Percentiles rank a stretch among this genome's conserved stretches.
Conservation (phyloP, 768 basidiomycete species). For the Melanogaster broomeanus region DNA sequence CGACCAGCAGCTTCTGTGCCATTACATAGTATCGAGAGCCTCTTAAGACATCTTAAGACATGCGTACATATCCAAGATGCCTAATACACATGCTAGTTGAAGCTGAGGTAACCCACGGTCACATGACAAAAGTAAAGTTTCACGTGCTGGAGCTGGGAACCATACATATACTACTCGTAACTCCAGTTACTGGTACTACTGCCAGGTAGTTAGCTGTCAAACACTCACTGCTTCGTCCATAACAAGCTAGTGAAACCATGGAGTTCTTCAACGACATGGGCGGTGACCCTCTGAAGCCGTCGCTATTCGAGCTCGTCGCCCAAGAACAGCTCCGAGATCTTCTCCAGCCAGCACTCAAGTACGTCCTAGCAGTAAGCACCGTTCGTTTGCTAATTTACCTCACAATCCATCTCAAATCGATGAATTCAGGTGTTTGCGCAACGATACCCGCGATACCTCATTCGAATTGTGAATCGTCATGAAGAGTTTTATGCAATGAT, state of each 20-base stretch:
- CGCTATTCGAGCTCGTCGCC: constrained; percentile 88
- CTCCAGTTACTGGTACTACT: too few relatives aligned
- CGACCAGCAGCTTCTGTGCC: too few relatives aligned
- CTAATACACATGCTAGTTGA: too few relatives aligned
- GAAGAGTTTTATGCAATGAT: constrained; percentile 93
- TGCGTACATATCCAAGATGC: too few relatives aligned
- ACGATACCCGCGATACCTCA: constrained; percentile 87
- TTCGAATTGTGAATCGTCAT: constrained; percentile 90
- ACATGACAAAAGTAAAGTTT: constrained; percentile 29
- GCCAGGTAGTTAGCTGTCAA: too few relatives aligned
- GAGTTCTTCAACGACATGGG: constrained; percentile 83
- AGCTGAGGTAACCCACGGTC: too few relatives aligned
- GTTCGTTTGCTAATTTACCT: background rate
- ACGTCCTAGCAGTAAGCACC: constrained; percentile 79
- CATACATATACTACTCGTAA: background rate
- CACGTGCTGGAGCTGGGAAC: constrained; percentile 25
- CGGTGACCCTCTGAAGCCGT: constrained; percentile 72
- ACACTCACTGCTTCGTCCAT: background rate
- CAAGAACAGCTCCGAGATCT: constrained; percentile 92
- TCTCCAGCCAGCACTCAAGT: constrained; percentile 92
- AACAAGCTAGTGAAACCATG: constrained; percentile 43
- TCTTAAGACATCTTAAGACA: too few relatives aligned
- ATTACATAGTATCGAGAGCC: too few relatives aligned
- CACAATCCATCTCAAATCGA: background rate
- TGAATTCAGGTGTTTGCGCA: constrained; percentile 86